A percentile compares a stretch with the other conserved stretches of the same genome.
Evolutionary conservation across 345 rosid species (phyloP).

Genomic region (Gossypium ekmanianum): DNA sequence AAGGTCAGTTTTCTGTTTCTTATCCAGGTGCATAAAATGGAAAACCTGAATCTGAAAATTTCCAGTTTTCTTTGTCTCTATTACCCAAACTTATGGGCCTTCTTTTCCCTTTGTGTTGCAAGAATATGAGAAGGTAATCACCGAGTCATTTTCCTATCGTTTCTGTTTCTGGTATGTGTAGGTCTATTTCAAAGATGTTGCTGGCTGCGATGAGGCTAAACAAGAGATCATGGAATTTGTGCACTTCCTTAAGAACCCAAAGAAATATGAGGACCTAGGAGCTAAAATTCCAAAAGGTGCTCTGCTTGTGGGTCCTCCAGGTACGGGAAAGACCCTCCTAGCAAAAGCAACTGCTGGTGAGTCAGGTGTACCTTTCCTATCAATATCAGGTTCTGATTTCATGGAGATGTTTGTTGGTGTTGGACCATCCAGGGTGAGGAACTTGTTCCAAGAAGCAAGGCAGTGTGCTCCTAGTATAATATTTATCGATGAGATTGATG

Average conservation of each 20-base stretch:
- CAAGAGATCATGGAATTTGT: conserved; percentile 98
- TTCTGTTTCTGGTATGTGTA: conserved; percentile 24
- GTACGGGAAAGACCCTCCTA: conserved; percentile 95
- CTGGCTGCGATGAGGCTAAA: conserved; percentile 98
- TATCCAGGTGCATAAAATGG: neutral
- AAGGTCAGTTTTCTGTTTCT: conserved; percentile 47
- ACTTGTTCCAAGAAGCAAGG: conserved; percentile 94
- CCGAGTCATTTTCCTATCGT: neutral
- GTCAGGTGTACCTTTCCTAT: conserved; percentile 86
- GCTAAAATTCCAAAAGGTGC: conserved; percentile 98
- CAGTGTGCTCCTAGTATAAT: conserved; percentile 85
- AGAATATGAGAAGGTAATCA: neutral
- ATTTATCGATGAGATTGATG: conserved; percentile 95
- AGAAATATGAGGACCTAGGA: conserved; percentile 89
- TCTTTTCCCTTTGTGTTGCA: neutral
- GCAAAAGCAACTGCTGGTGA: conserved; percentile 99
- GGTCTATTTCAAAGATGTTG: conserved; percentile 91
- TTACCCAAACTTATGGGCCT: neutral
- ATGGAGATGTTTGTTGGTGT: conserved; percentile 99
- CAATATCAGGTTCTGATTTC: conserved; percentile 96
- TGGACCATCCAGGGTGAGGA: conserved; percentile 95
- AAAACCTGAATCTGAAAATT: neutral
- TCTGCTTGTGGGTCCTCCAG: conserved; percentile 91
- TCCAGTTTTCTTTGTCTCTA: neutral
- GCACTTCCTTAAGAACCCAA: conserved; percentile 89